Evolutionary conservation across 805 yeast genomes (phyloP).

Genomic region (Cyberlindnera japonica): DNA sequence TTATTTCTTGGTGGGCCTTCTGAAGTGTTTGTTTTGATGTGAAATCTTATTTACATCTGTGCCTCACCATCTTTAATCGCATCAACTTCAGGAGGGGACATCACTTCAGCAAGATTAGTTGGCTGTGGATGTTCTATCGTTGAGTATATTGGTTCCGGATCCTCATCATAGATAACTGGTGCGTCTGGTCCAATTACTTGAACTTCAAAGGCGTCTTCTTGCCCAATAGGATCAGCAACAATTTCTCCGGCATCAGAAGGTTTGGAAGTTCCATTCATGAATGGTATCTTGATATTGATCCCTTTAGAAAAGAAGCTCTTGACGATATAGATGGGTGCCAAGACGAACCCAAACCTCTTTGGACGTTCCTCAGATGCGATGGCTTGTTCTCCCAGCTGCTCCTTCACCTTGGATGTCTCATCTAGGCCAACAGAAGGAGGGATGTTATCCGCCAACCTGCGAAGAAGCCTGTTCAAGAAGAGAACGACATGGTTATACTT

Average conservation of each 20-base stretch:
- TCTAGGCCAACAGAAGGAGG: constrained; percentile 29
- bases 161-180: constrained; percentile 12
- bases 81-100: constrained; percentile 1
- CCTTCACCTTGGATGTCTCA: constrained; percentile 13
- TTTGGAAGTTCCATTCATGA: background rate
- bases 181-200: constrained; percentile 10
- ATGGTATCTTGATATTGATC: background rate
- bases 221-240: background rate
- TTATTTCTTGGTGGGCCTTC: too few species aligned
- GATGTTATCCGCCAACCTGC: constrained; percentile 25
- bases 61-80: background rate
- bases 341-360: too few species aligned
- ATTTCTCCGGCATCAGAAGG: background rate
- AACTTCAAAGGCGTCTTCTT: constrained; percentile 2
- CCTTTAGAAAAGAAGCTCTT: background rate
- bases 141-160: background rate
- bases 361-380: too few species aligned
- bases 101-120: constrained; percentile 1
- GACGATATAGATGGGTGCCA: background rate
- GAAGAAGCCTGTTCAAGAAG: constrained; percentile 25
- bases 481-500: constrained; percentile 26
- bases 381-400: too few species aligned
- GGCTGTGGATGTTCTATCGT: background rate
- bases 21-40: too few species aligned
- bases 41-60: background rate